phyloP scores from a whole-genome alignment of 2,329 filamentous ascomycete species.

The Penicillium sp. region DNA sequence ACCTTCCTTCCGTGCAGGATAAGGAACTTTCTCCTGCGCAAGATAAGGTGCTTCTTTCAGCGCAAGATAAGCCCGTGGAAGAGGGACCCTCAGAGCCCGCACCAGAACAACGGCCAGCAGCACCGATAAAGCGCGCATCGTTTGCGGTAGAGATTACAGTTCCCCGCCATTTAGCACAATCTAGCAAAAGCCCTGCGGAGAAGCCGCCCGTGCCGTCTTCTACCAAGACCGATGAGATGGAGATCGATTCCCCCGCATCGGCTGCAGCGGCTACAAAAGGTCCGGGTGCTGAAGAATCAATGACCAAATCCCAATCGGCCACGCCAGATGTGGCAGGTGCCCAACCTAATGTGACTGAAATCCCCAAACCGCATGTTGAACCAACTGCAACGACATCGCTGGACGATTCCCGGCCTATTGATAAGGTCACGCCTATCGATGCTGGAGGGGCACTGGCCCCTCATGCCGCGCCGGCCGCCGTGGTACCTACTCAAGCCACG shows the following conservation, averaged over 20 bases:
- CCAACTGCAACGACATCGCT: neutral
- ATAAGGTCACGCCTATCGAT: neutral
- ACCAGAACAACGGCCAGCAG: neutral
- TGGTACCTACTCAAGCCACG: constrained; percentile 6
- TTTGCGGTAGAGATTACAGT: constrained; percentile 7
- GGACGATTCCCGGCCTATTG: neutral
- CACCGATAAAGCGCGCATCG: neutral
- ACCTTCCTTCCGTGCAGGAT: too few relatives aligned
- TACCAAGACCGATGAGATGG: constrained; percentile 14
- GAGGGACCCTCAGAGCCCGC: neutral
- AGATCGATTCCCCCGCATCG: constrained; percentile 16
- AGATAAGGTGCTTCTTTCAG: neutral
- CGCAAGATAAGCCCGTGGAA: neutral
- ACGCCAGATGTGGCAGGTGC: neutral
- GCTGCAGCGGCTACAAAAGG: constrained; percentile 1
- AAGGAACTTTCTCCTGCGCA: too few relatives aligned
- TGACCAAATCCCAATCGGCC: neutral
- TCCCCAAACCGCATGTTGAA: neutral
- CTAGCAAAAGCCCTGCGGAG: neutral
- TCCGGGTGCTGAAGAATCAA: constrained; percentile 2
- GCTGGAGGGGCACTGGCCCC: neutral
- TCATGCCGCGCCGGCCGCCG: neutral
- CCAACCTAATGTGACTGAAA: neutral
- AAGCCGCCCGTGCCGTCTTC: neutral
- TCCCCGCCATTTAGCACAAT: neutral